These are phyloP conservation scores for Arachis stenosperma DNA, from an alignment of 306 rosid genomes.

Conservation along the genomic window DNA sequence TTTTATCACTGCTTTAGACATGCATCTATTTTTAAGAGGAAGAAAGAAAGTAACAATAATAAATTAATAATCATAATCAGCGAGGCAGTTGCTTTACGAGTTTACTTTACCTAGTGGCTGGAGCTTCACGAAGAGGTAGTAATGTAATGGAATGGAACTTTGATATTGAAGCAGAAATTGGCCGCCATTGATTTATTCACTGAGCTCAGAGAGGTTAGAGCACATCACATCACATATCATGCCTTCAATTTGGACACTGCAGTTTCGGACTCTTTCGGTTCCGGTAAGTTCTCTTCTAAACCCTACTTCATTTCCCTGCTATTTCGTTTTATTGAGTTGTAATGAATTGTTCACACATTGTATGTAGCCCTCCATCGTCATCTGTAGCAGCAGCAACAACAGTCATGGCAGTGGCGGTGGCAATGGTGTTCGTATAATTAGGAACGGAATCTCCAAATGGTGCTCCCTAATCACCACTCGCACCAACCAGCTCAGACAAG, in stretches of 20 bases:
- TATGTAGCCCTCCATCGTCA: constrained; percentile 25
- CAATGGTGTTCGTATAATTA: constrained; percentile 19
- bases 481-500: constrained; percentile 4
- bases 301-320: not conserved
- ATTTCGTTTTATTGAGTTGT: not conserved
- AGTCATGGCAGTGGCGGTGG: not conserved
- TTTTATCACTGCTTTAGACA: too few relatives aligned
- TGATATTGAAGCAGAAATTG: constrained; percentile 9
- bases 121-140: not conserved
- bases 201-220: not conserved
- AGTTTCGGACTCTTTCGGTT: constrained; percentile 41
- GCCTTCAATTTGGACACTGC: constrained; percentile 60
- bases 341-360: not conserved
- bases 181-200: not conserved
- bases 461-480: not conserved
- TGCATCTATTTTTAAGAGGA: too few relatives aligned
- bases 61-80: too few relatives aligned
- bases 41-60: too few relatives aligned
- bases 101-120: not conserved
- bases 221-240: constrained; percentile 11
- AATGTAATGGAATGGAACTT: not conserved
- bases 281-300: constrained; percentile 43
- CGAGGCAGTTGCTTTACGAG: not conserved
- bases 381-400: not conserved
- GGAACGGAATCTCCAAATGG: constrained; percentile 35